Conservation (phyloP, 495 filamentous ascomycete species). For the Bombardia bombarda region DNA sequence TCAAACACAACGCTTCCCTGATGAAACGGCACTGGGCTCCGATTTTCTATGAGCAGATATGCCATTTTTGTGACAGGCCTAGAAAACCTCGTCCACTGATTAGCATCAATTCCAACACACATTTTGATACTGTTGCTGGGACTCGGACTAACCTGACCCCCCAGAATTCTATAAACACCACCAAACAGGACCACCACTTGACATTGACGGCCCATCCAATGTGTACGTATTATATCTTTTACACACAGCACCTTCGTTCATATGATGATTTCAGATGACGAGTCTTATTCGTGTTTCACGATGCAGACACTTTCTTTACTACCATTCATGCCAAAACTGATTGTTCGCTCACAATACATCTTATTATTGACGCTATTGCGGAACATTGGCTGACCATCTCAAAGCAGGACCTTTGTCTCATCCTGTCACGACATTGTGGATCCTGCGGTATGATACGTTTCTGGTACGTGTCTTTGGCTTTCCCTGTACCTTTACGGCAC, state of each 20-base stretch:
- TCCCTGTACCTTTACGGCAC: neutral
- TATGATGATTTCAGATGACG: constrained; percentile 79
- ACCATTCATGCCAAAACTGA: constrained; percentile 66
- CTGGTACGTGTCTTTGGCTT: neutral
- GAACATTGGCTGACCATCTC: constrained; percentile 11
- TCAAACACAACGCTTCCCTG: constrained; percentile 39
- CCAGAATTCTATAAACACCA: too few species aligned
- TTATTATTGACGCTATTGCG: constrained; percentile 1
- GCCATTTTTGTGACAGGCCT: constrained; percentile 97
- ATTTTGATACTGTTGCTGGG: neutral
- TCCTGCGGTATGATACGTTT: neutral
- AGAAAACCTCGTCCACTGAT: constrained; percentile 99
- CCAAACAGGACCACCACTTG: too few species aligned
- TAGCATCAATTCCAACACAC: constrained; percentile 18
- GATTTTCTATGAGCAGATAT: constrained; percentile 77
- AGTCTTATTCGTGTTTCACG: constrained; percentile 76
- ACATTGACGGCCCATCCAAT: neutral
- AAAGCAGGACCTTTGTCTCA: neutral
- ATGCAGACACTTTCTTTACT: constrained; percentile 63
- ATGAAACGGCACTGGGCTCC: constrained; percentile 99
- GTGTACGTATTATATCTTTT: constrained; percentile 8
- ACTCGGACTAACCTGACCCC: constrained; percentile 11
- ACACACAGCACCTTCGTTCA: constrained; percentile 4
- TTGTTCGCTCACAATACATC: constrained; percentile 39
- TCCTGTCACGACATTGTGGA: neutral